These are phyloP conservation scores for Botryotinia convoluta DNA, from an alignment of 2,329 filamentous ascomycete genomes.

Conservation along the genomic window DNA sequence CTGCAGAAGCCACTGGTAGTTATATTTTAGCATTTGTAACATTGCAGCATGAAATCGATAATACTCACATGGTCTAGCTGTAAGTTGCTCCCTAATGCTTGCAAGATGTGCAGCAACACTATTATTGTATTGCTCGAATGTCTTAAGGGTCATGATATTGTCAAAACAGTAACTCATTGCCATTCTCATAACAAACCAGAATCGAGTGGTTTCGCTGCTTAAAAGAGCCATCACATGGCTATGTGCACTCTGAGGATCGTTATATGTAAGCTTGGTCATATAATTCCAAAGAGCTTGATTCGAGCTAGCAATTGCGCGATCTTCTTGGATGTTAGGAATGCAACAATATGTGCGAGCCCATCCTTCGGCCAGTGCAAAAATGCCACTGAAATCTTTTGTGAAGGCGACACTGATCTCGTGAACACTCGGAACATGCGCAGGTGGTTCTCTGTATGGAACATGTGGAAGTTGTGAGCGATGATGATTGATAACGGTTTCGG, in stretches of 20 bases:
- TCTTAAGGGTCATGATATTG: conserved; percentile 38
- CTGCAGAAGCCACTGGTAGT: conserved; percentile 26
- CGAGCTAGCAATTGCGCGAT: conserved; percentile 28
- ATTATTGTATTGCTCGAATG: conserved; percentile 39
- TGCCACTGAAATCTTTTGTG: conserved; percentile 5
- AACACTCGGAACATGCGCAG: background rate
- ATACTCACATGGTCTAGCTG: conserved; percentile 33
- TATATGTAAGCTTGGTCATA: conserved; percentile 39
- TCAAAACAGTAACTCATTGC: conserved; percentile 41
- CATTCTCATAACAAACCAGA: conserved; percentile 43
- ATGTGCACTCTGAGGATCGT: conserved; percentile 35
- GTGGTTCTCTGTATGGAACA: background rate
- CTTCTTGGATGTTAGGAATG: conserved; percentile 14
- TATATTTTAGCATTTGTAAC: conserved; percentile 17
- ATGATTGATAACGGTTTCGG: background rate
- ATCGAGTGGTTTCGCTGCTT: conserved; percentile 35
- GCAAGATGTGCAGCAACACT: conserved; percentile 32
- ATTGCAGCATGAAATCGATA: conserved; percentile 15
- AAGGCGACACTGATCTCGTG: conserved; percentile 7
- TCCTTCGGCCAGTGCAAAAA: conserved; percentile 14
- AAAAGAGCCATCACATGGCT: conserved; percentile 40
- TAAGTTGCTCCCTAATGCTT: conserved; percentile 25
- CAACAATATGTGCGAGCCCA: conserved; percentile 10
- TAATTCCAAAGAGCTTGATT: conserved; percentile 40
- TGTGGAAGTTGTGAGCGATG: background rate